These are phyloP conservation scores for Claviceps pazoutovae DNA, from an alignment of 2,329 filamentous ascomycete genomes.

Conservation along the genomic window DNA sequence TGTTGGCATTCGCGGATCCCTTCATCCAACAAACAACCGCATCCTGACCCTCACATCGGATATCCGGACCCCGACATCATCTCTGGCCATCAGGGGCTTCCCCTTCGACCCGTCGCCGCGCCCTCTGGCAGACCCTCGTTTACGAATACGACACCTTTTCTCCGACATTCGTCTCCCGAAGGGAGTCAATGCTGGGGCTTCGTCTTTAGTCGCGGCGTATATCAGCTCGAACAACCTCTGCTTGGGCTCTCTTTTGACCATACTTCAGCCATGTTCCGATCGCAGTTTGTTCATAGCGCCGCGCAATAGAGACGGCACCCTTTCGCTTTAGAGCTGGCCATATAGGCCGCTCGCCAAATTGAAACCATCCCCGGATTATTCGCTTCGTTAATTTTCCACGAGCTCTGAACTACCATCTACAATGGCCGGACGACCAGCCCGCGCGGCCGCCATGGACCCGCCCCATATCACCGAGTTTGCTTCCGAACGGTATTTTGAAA, in stretches of 20 bases:
- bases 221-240: not conserved
- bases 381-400: slow-evolving; percentile 6
- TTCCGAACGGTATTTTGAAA: slow-evolving; percentile 49
- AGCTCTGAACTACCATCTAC: slow-evolving; percentile 5
- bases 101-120: not conserved
- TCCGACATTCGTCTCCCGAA: not conserved
- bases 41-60: not conserved
- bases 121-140: too few relatives aligned
- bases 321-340: slow-evolving; percentile 16
- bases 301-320: slow-evolving; percentile 19
- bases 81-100: not conserved
- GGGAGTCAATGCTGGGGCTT: not conserved
- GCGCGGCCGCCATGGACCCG: slow-evolving; percentile 38
- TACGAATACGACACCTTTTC: not conserved
- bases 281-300: slow-evolving; percentile 8
- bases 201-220: not conserved
- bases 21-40: not conserved
- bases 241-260: not conserved
- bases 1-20: not conserved
- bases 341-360: slow-evolving; percentile 10
- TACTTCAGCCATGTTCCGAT: slow-evolving; percentile 17
- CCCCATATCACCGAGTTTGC: slow-evolving; percentile 53
- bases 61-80: not conserved
- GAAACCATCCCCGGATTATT: slow-evolving; percentile 8
- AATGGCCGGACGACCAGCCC: slow-evolving; percentile 21